Conservation (phyloP, 306 rosid species). For the Benincasa hispida region DNA sequence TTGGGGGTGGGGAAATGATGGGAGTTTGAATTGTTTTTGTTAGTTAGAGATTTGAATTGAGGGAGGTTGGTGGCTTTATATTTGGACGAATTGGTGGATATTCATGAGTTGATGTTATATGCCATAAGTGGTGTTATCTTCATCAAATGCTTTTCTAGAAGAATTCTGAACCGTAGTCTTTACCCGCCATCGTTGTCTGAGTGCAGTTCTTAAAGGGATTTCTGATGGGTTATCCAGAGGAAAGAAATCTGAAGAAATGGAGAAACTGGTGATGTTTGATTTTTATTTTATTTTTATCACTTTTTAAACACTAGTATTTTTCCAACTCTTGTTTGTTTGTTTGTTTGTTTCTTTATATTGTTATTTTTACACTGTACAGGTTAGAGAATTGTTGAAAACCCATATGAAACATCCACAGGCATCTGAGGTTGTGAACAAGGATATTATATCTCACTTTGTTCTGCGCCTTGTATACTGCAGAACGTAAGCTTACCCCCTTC, state of each 20-base stretch:
- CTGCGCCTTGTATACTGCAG: constrained; percentile 85
- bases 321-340: no score
- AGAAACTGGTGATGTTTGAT: constrained; percentile 35
- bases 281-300: neutral
- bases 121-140: neutral
- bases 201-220: constrained; percentile 80
- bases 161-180: constrained; percentile 2
- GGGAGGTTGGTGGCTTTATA: neutral
- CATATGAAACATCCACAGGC: constrained; percentile 59
- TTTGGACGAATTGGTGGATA: neutral
- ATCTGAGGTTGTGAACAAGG: constrained; percentile 60
- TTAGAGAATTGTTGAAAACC: constrained; percentile 34
- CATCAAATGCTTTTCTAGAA: neutral
- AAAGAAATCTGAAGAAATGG: constrained; percentile 77
- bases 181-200: constrained; percentile 12
- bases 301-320: neutral
- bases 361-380: constrained; percentile 26
- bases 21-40: neutral
- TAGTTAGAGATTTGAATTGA: neutral
- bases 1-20: neutral
- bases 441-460: constrained; percentile 85
- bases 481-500: constrained; percentile 34
- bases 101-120: neutral
- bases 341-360: neutral
- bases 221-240: constrained; percentile 86